phyloP scores from a whole-genome alignment of 75 land plant species.

The Isoetes taiwanensis region DNA sequence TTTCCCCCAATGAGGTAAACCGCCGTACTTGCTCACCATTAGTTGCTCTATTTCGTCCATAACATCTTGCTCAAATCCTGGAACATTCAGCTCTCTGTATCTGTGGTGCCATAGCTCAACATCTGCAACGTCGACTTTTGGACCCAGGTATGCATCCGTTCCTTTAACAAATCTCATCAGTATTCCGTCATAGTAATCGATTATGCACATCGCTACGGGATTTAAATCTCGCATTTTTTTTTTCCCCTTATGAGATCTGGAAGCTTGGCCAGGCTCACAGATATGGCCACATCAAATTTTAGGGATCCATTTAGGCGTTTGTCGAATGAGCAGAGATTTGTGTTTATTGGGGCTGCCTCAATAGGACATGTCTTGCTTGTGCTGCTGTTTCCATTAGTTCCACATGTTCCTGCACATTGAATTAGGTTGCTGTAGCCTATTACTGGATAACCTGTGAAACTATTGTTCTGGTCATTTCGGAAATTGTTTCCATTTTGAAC shows the following conservation, averaged over 20 bases:
- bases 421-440: constrained; percentile 11
- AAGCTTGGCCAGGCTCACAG: not conserved
- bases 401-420: constrained; percentile 12
- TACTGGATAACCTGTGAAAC: constrained; percentile 14
- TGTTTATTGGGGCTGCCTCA: too few species aligned
- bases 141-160: constrained; percentile 20
- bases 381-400: not conserved
- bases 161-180: not conserved
- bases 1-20: constrained; percentile 26
- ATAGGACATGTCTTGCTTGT: not conserved
- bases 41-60: constrained; percentile 30
- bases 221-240: constrained; percentile 10
- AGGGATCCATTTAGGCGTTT: not conserved
- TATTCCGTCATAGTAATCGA: not conserved
- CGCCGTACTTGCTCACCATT: constrained; percentile 18
- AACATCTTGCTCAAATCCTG: constrained; percentile 15
- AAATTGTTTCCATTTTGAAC: not conserved
- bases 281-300: constrained; percentile 1
- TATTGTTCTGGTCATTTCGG: constrained; percentile 13
- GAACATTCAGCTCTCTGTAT: constrained; percentile 14
- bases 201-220: constrained; percentile 2
- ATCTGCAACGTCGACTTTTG: not conserved
- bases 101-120: not conserved
- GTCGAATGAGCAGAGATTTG: constrained; percentile 16
- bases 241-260: not conserved